A percentile compares a stretch with the other conserved stretches of the same genome.
Evolutionary conservation across 768 basidiomycete genomes (phyloP).

Genomic region (Leccinum fibrillosum): DNA sequence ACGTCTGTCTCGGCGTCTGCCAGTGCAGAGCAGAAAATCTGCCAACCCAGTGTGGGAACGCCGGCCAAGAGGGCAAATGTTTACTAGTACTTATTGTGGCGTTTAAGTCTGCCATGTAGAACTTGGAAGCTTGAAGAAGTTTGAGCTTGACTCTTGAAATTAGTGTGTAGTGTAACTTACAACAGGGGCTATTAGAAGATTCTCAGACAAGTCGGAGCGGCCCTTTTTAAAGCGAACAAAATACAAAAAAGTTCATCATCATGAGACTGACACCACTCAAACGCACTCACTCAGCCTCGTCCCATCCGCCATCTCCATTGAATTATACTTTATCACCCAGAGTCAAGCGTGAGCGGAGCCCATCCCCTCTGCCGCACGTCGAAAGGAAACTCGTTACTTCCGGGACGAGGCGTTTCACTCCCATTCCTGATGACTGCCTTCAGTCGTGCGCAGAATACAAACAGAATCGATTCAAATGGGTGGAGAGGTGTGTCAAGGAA

Average conservation of each 20-base stretch:
- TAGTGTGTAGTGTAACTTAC: too few relatives aligned
- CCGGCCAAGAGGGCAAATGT: not conserved
- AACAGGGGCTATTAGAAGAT: not conserved
- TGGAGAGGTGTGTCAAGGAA: conserved; percentile 15
- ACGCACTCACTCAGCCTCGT: conserved; percentile 1
- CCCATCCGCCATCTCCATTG: not conserved
- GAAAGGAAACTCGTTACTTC: conserved; percentile 22
- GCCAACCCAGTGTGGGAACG: not conserved
- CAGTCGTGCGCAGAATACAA: conserved; percentile 15
- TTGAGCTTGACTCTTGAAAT: too few relatives aligned
- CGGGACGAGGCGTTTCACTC: conserved; percentile 28
- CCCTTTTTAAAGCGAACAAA: too few relatives aligned
- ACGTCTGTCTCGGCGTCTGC: not conserved
- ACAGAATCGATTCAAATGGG: conserved; percentile 24
- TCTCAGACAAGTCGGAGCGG: conserved; percentile 1
- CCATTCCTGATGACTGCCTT: conserved; percentile 27
- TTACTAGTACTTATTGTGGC: not conserved
- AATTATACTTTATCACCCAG: not conserved
- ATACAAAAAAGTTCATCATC: conserved; percentile 1
- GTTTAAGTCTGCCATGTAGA: not conserved
- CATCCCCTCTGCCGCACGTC: conserved; percentile 5
- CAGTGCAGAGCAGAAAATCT: not conserved
- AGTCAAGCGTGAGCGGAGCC: conserved; percentile 22
- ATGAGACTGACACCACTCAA: conserved; percentile 12
- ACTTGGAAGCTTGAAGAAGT: too few relatives aligned